These are phyloP conservation scores for Penicillium arizonense DNA, from an alignment of 495 filamentous ascomycete species.

Conservation along the genomic window DNA sequence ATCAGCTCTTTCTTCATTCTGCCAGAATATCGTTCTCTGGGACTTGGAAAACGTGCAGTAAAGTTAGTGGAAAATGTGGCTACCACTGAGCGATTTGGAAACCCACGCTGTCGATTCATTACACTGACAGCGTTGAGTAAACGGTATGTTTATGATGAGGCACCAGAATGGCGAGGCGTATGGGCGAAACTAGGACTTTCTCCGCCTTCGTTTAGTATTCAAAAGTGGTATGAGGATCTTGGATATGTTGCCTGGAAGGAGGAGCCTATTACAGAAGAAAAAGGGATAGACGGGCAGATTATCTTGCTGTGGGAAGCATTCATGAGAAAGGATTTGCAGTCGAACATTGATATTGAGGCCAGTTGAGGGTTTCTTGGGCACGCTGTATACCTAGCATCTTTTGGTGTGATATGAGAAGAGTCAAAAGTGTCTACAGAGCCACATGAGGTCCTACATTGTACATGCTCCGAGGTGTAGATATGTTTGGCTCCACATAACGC, in stretches of 20 bases:
- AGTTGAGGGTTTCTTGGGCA: too few relatives aligned
- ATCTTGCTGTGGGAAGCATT: conserved; percentile 18
- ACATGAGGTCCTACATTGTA: too few relatives aligned
- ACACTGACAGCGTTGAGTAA: conserved; percentile 26
- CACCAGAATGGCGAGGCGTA: conserved; percentile 13
- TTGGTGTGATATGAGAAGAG: too few relatives aligned
- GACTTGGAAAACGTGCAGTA: conserved; percentile 20
- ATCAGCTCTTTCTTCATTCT: conserved; percentile 25
- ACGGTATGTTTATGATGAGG: conserved; percentile 24
- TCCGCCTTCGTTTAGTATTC: conserved; percentile 19
- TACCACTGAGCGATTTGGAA: conserved; percentile 5
- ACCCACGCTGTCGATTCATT: conserved; percentile 18
- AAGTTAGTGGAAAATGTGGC: conserved; percentile 17
- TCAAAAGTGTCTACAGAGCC: too few relatives aligned
- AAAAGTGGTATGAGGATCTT: conserved; percentile 32
- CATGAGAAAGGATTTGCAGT: conserved; percentile 20
- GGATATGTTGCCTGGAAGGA: conserved; percentile 32
- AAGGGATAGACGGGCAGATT: conserved; percentile 10
- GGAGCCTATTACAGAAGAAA: conserved; percentile 18
- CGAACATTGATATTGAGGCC: too few relatives aligned
- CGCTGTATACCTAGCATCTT: too few relatives aligned
- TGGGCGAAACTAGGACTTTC: conserved; percentile 10
- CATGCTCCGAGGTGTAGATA: too few relatives aligned
- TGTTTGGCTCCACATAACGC: too few relatives aligned
- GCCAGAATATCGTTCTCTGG: conserved; percentile 14